Conservation (phyloP, 2,329 filamentous ascomycete species). For the Verticillium longisporum region DNA sequence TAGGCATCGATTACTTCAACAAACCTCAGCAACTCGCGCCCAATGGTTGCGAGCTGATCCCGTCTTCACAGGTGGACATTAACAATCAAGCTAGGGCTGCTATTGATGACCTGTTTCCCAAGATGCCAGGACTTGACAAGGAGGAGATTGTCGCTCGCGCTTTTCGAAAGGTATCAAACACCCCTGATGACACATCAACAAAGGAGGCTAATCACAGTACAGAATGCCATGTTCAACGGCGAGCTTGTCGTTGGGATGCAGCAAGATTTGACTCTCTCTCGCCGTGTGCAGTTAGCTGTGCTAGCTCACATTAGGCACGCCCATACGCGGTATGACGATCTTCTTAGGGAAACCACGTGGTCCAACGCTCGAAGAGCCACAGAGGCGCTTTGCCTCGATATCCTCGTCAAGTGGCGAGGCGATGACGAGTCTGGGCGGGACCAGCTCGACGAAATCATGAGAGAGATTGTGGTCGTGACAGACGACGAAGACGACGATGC, state of each 20-base stretch:
- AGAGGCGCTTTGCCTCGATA: conserved; percentile 53
- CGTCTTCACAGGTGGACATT: conserved; percentile 51
- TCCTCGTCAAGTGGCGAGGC: conserved; percentile 65
- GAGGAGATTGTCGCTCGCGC: conserved; percentile 55
- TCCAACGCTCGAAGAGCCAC: conserved; percentile 54
- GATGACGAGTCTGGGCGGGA: conserved; percentile 64
- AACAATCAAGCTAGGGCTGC: conserved; percentile 56
- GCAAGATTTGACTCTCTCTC: conserved; percentile 47
- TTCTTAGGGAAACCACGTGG: conserved; percentile 52
- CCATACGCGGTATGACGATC: conserved; percentile 59
- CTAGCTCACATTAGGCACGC: conserved; percentile 60
- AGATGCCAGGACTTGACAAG: conserved; percentile 59
- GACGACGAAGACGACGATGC: conserved; percentile 45
- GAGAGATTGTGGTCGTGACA: conserved; percentile 61
- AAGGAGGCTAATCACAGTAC: conserved; percentile 6
- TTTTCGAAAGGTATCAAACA: conserved; percentile 49
- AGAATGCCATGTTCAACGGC: conserved; percentile 45
- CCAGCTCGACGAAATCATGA: conserved; percentile 59
- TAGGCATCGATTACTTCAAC: conserved; percentile 6
- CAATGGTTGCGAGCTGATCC: conserved; percentile 43
- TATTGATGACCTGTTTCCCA: conserved; percentile 56
- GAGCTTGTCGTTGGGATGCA: conserved; percentile 53
- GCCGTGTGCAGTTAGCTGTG: conserved; percentile 58
- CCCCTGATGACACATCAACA: background rate
- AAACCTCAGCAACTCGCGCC: conserved; percentile 13